Base-by-base conservation (phyloP, 2,329 filamentous ascomycete species). In the Ceratocystis colombiana region DNA sequence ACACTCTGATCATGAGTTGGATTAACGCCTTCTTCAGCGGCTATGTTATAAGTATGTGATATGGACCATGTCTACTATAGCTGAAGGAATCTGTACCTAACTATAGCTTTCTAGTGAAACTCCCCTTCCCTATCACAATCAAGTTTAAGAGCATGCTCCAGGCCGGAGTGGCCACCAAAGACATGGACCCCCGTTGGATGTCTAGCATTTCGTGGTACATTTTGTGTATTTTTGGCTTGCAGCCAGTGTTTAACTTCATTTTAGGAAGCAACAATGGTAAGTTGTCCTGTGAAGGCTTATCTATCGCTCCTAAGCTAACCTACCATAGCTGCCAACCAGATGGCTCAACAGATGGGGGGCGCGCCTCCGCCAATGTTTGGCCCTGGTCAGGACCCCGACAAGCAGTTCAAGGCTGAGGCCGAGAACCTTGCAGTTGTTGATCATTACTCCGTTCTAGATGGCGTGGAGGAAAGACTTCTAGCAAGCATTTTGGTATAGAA, bases 111-210 rank as follows among this genome's bases (percentile, higher is more conserved):
- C 12, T 66, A 84, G 91, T 99, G 84, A 96, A 96, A 86, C 78
- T 99, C 30, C 94, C 94, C 0, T 99, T 99, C 76, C 94, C 95
- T 2, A 83, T 99, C 70, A 99, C 94, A 41, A 92, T 96, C 76
- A 95, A 96, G 76, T 99, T 99, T 83, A 99, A 99, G 82, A 94
- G 90, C 71, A 99, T 99, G 94, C 82, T 99, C 64, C 94, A 99
- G 78, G 93, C 93, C 53, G 94, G 94, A 72, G 93, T 99, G 57
- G 91, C 91, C 70, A 99, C 95, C 30, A 88, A 87, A 73, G 94
- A 99, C 75, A 87, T 99, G 79, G 95, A 99, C 74, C 94, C 96
- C 10, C 84, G 93, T 76, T 99, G 94, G 94, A 96, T 99, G 77
- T 96, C 92, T 0, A 96, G 91, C 76, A 86, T 99, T 76, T 96